Evolutionary conservation across 2,329 filamentous ascomycete species (phyloP), one percentile per base, ranked within the genome.

Genomic region (Anthostomella pinea): DNA sequence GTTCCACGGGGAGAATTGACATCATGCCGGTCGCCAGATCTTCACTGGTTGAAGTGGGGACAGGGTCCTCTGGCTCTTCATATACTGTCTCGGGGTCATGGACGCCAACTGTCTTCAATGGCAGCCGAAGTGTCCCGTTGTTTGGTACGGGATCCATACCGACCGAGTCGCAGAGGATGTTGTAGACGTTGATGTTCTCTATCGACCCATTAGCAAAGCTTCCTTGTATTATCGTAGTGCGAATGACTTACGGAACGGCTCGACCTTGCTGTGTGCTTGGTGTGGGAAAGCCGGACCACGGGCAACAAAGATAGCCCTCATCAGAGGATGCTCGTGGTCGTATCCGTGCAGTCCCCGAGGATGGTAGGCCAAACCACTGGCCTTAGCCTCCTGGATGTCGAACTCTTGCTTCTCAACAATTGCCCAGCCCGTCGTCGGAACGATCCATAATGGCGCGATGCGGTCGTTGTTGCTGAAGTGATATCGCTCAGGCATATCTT

Each of bases 181-280:
- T 95, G 66, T 97, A 97, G 7, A 97, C 85, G 54, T 96, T 86
- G 41, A 80, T 90, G 48, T 97, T 97, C 77, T 96, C 86, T 91
- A 51, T 16, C 5, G 5, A 3, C 8, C 46, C 21, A 56, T 64
- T 58, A 64, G 33, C 23, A n/a, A n/a, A n/a, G n/a, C n/a, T n/a
- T n/a, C n/a, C n/a, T n/a, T n/a, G n/a, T n/a, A n/a, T n/a, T n/a
- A n/a, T n/a, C n/a, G n/a, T n/a, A 29, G 6, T 2, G 8, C 14
- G 23, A 11, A 28, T 10, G 11, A 77, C 85, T 77, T 76, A 90
- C 87, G 90, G 60, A 97, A 97, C 3, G 74, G 70, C 20, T 86
- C 79, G 20, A 97, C 64, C 46, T 81, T 77, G 60, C 86, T 94
- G 52, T 93, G 90, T 0, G 86, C 81, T 24, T 77, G 68, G 53